phyloP scores from a whole-genome alignment of 345 rosid genomes.

The Populus tremula region DNA sequence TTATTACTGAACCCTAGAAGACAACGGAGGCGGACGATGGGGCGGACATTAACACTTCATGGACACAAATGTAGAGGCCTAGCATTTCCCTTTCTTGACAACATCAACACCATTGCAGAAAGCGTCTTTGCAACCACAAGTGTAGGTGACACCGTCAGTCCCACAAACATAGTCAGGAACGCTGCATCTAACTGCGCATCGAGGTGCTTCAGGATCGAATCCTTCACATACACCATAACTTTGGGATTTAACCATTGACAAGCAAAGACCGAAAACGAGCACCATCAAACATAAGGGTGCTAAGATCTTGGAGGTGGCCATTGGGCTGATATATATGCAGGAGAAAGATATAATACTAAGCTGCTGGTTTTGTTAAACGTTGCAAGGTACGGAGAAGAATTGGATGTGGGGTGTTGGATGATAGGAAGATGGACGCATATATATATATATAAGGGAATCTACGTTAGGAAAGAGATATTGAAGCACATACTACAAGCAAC shows the following conservation, averaged over 20 bases:
- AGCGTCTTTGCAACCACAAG: neutral
- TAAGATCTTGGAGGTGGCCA: neutral
- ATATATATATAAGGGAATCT: neutral
- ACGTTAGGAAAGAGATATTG: neutral
- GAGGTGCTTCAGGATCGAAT: neutral
- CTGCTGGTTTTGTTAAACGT: neutral
- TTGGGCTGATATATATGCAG: neutral
- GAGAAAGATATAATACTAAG: neutral
- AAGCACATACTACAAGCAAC: neutral
- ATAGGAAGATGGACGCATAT: neutral
- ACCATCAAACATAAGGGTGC: neutral
- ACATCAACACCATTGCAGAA: too few relatives aligned
- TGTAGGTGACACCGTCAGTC: neutral
- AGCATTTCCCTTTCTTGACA: too few relatives aligned
- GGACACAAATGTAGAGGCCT: too few relatives aligned
- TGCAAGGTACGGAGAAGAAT: neutral
- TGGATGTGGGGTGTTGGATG: neutral
- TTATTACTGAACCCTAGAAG: too few relatives aligned
- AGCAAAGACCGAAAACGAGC: neutral
- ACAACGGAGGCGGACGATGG: too few relatives aligned
- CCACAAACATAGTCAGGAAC: neutral
- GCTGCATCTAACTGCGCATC: neutral
- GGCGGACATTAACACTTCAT: too few relatives aligned
- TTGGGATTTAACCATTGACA: neutral
- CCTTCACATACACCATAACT: neutral